A percentile compares a stretch with the other conserved stretches of the same genome.
phyloP scores from a whole-genome alignment of 2,329 filamentous ascomycete species.

The Neopestalotiopsis sp. region DNA sequence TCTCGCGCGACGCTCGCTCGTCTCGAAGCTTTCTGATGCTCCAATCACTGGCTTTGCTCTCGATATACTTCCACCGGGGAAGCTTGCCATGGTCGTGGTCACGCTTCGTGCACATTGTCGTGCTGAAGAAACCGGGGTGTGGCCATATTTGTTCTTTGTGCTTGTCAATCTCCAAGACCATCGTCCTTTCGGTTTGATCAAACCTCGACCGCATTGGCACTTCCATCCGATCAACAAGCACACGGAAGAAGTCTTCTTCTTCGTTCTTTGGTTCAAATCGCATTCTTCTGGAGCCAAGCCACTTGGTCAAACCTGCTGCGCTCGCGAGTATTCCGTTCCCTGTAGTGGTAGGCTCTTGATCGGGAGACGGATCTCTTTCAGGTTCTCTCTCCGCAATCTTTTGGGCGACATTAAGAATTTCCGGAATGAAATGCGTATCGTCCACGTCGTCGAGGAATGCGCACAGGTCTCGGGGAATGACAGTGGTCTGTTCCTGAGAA shows the following conservation, averaged over 20 bases:
- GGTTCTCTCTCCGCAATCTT: not conserved
- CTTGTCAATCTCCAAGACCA: not conserved
- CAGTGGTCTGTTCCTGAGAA: not conserved
- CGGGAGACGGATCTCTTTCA: not conserved
- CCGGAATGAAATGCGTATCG: not conserved
- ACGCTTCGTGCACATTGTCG: not conserved
- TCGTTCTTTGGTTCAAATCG: not conserved
- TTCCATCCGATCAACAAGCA: not conserved
- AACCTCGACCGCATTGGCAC: not conserved
- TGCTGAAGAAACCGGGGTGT: not conserved
- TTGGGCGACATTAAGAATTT: not conserved
- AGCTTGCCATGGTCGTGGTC: not conserved
- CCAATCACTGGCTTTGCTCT: not conserved
- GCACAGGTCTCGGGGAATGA: not conserved
- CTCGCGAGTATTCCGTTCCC: not conserved
- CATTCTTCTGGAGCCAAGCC: not conserved
- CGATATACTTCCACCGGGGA: not conserved
- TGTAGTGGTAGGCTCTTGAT: not conserved
- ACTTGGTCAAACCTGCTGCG: not conserved
- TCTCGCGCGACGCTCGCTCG: not conserved
- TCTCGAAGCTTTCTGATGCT: not conserved
- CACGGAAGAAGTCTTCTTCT: not conserved
- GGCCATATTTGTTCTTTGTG: not conserved
- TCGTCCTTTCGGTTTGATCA: not conserved
- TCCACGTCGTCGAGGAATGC: not conserved